These are phyloP conservation scores for Fusarium caatingaense DNA, from an alignment of 2,329 filamentous ascomycete species.

Conservation along the genomic window DNA sequence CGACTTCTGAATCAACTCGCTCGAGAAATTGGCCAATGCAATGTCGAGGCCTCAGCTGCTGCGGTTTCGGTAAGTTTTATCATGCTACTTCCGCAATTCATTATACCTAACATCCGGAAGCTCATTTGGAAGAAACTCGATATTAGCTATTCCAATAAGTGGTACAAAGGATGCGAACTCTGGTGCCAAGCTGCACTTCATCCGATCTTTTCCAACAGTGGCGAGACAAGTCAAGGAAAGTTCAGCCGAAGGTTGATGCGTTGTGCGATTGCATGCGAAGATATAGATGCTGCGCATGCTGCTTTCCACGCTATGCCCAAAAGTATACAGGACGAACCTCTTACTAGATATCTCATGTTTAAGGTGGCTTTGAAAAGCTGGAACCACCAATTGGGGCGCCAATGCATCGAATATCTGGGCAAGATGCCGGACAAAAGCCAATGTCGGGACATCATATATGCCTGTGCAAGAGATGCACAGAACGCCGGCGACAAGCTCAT, in stretches of 20 bases:
- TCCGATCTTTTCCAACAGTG: conserved; percentile 71
- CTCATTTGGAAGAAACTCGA: conserved; percentile 87
- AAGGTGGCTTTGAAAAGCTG: conserved; percentile 72
- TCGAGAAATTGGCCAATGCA: conserved; percentile 56
- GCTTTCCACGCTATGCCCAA: conserved; percentile 70
- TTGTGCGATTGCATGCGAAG: conserved; percentile 68
- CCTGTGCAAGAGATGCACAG: conserved; percentile 83
- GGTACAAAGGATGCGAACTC: conserved; percentile 66
- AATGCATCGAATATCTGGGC: conserved; percentile 72
- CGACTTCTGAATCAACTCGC: conserved; percentile 51
- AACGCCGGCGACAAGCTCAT: conserved; percentile 70
- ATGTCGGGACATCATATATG: conserved; percentile 74
- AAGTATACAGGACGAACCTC: conserved; percentile 66
- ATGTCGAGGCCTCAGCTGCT: conserved; percentile 71
- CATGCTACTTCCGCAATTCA: not conserved
- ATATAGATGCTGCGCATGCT: conserved; percentile 41
- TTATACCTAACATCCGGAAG: conserved; percentile 55
- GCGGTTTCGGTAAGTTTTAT: conserved; percentile 70
- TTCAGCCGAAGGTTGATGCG: conserved; percentile 78
- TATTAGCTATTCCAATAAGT: conserved; percentile 61
- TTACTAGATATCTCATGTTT: conserved; percentile 80
- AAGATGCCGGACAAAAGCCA: conserved; percentile 61
- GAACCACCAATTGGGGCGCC: conserved; percentile 68
- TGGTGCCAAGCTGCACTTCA: conserved; percentile 82
- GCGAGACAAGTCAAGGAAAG: conserved; percentile 74